Evolutionary conservation across 1,284 basidiomycete species (phyloP), one percentile per base, ranked within the genome.

Genomic region (Phenoliferia sp.): DNA sequence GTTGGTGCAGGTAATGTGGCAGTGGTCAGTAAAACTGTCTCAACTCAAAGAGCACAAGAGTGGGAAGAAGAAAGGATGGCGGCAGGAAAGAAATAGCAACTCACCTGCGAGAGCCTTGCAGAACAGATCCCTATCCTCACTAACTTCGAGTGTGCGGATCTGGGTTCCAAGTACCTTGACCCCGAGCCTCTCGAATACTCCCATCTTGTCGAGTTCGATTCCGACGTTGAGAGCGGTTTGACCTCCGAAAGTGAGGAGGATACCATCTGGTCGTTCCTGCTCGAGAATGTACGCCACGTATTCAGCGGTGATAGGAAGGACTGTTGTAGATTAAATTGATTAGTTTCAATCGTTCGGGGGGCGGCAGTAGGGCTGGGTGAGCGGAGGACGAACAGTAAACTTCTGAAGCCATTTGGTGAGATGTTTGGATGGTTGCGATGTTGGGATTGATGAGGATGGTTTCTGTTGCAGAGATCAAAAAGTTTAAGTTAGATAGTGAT

Each of bases 261-360:
- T 92, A 73, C 96, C 96, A 77, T 99, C 96, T 0, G 96, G 96
- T 16, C 94, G 85, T 81, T 99, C 96, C 83, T 96, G 96, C 82
- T 99, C 95, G 77, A 99, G 84, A 26, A 99, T 93, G 78, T 98
- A 97, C 72, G 95, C 94, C 69, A 99, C 96, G 80, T 98, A 98
- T 80, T 99, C 96, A 64, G 92, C 83, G 0, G 95, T 97, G 77
- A 99, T 89, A 67, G 96, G 96, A 59, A 99, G 82, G 82, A 98
- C 70, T 72, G 65, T n/a, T n/a, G n/a, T n/a, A n/a, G n/a, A n/a
- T n/a, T n/a, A n/a, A n/a, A n/a, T n/a, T n/a, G n/a, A n/a, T n/a
- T n/a, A n/a, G n/a, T n/a, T n/a, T n/a, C n/a, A n/a, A n/a, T n/a
- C n/a, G n/a, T n/a, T n/a, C 5, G 29, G 2, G 19, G 10, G 48